Percentiles rank a stretch among this genome's conserved stretches.
These are phyloP conservation scores for Epichloe gansuensis DNA, from an alignment of 2,329 filamentous ascomycete species.

Conservation along the genomic window DNA sequence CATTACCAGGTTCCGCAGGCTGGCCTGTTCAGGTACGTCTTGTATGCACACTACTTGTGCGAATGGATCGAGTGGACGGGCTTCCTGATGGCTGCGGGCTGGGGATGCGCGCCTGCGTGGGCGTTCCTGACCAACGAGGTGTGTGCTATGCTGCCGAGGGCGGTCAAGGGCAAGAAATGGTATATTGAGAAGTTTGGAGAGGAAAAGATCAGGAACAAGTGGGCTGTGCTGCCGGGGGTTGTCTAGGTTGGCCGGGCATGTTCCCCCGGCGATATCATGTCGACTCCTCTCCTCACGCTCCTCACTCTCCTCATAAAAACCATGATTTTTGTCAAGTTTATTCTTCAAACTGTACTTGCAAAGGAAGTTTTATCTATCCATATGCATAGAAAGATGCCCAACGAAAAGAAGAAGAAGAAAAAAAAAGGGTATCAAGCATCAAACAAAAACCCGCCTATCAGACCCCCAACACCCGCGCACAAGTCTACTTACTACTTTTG, in stretches of 20 bases:
- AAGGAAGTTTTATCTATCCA: background rate
- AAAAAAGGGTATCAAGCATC: background rate
- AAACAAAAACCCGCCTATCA: background rate
- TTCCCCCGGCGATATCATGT: background rate
- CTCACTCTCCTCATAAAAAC: too few species aligned
- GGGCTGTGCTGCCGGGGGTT: constrained; percentile 53
- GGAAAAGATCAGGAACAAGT: constrained; percentile 61
- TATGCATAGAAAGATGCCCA: too few species aligned
- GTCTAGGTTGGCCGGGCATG: constrained; percentile 14
- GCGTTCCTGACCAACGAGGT: constrained; percentile 80
- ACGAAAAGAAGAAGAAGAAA: background rate
- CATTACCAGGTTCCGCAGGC: constrained; percentile 78
- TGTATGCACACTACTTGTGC: constrained; percentile 89
- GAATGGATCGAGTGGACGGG: constrained; percentile 96
- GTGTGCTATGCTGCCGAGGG: constrained; percentile 78
- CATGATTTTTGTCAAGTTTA: background rate
- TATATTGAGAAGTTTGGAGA: constrained; percentile 80
- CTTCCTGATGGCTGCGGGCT: constrained; percentile 65
- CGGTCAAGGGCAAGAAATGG: constrained; percentile 70
- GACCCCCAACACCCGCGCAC: too few species aligned
- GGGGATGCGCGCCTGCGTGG: constrained; percentile 58
- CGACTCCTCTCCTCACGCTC: too few species aligned
- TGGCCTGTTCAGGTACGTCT: constrained; percentile 67
- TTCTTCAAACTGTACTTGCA: background rate
- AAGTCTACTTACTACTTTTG: too few species aligned